Percentiles rank a stretch among this genome's conserved stretches.
These are phyloP conservation scores for Trichoderma atrobrunneum DNA, from an alignment of 2,329 filamentous ascomycete genomes.

Conservation along the genomic window DNA sequence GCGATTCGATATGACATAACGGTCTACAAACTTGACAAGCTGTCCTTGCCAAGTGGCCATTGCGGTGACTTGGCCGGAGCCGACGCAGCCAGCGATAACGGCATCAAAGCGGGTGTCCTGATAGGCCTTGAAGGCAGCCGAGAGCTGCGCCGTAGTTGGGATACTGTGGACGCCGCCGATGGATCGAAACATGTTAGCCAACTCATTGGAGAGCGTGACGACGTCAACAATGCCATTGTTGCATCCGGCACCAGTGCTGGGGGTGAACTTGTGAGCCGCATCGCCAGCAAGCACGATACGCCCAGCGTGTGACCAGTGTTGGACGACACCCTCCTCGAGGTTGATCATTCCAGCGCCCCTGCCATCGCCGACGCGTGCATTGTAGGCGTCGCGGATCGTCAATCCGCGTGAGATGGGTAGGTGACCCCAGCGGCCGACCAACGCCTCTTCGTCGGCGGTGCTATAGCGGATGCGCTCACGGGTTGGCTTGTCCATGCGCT, in stretches of 20 bases:
- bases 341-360: conserved; percentile 26
- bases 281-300: conserved; percentile 35
- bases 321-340: conserved; percentile 34
- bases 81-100: not conserved
- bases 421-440: not conserved
- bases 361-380: not conserved
- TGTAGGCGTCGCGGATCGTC: not conserved
- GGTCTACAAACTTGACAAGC: not conserved
- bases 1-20: not conserved
- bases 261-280: conserved; percentile 35
- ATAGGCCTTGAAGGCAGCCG: not conserved
- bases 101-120: not conserved
- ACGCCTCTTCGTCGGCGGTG: not conserved
- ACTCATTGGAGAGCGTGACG: not conserved
- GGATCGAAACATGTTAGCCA: not conserved
- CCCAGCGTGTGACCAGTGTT: conserved; percentile 28
- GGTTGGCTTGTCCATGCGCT: not conserved
- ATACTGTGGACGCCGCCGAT: not conserved
- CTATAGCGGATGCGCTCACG: not conserved
- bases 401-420: not conserved
- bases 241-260: conserved; percentile 31
- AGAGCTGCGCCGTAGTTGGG: not conserved
- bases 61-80: not conserved
- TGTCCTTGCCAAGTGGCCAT: not conserved
- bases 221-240: conserved; percentile 33